Evolutionary conservation across 2,329 filamentous ascomycete genomes (phyloP).

Genomic region (Colletotrichum sansevieriae): DNA sequence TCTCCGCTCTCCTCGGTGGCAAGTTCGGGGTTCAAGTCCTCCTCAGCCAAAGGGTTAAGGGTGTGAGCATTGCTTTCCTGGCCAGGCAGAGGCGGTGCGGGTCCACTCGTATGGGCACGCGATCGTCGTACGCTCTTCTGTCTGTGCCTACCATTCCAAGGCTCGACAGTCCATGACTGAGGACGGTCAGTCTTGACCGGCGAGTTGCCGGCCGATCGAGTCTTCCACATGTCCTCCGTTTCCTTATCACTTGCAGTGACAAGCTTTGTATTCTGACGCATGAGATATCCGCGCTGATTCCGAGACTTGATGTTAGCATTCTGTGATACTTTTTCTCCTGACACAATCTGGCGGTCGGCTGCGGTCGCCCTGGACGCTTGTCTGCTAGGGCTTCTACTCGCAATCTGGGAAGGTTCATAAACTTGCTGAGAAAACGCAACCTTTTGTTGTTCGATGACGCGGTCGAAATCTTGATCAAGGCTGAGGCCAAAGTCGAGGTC

Average conservation of each 20-base stretch:
- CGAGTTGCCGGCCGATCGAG: constrained; percentile 75
- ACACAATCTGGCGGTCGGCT: neutral
- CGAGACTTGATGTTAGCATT: constrained; percentile 74
- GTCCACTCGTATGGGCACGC: constrained; percentile 65
- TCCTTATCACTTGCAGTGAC: constrained; percentile 90
- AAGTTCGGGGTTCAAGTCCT: constrained; percentile 69
- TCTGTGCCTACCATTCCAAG: constrained; percentile 88
- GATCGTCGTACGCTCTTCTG: constrained; percentile 73
- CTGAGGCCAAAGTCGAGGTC: constrained; percentile 87
- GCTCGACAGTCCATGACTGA: constrained; percentile 95
- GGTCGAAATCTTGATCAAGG: constrained; percentile 92
- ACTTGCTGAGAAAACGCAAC: constrained; percentile 69
- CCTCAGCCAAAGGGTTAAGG: constrained; percentile 77
- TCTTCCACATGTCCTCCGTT: constrained; percentile 65
- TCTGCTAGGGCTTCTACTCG: constrained; percentile 53
- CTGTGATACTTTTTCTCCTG: constrained; percentile 42
- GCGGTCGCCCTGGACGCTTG: constrained; percentile 57
- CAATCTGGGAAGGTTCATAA: constrained; percentile 36
- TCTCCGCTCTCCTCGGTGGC: constrained; percentile 83
- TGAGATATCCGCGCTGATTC: constrained; percentile 95
- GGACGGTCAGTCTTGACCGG: constrained; percentile 82
- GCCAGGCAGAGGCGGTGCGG: constrained; percentile 86
- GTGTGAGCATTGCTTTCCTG: constrained; percentile 83
- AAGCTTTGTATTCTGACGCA: constrained; percentile 98
- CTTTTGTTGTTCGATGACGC: constrained; percentile 97